Conservation (phyloP, 2,329 filamentous ascomycete species). For the Clonostachys chloroleuca region DNA sequence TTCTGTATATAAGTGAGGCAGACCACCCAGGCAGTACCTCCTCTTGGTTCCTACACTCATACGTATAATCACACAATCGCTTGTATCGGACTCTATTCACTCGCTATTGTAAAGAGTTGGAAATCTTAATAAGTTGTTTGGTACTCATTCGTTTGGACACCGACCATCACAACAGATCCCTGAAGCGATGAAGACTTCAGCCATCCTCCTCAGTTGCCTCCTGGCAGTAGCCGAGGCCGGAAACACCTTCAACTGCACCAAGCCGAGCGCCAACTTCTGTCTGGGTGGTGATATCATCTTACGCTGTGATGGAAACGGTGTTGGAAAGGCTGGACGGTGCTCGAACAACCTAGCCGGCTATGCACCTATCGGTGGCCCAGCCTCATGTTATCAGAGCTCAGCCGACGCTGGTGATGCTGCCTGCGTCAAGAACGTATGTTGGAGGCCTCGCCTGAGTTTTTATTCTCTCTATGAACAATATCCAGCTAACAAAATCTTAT, state of each 20-base stretch:
- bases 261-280: conserved; percentile 36
- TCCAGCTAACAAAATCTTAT: conserved; percentile 1
- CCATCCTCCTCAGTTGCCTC: conserved; percentile 20
- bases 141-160: too few relatives aligned
- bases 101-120: too few relatives aligned
- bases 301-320: conserved; percentile 29
- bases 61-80: too few relatives aligned
- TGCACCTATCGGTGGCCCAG: conserved; percentile 27
- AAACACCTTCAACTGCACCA: conserved; percentile 23
- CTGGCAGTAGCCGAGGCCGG: conserved; percentile 10
- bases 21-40: too few relatives aligned
- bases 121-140: too few relatives aligned
- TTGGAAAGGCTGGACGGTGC: conserved; percentile 36
- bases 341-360: conserved; percentile 36
- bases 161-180: background rate
- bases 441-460: too few relatives aligned
- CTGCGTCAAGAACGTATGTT: conserved; percentile 39
- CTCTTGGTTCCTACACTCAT: too few relatives aligned
- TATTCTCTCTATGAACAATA: too few relatives aligned
- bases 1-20: too few relatives aligned
- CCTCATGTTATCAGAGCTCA: conserved; percentile 34
- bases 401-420: conserved; percentile 34
- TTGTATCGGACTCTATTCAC: too few relatives aligned
- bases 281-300: conserved; percentile 41
- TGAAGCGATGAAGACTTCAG: conserved; percentile 27